Conservation (phyloP, 257 asterid genomes). For the Petrea volubilis region DNA sequence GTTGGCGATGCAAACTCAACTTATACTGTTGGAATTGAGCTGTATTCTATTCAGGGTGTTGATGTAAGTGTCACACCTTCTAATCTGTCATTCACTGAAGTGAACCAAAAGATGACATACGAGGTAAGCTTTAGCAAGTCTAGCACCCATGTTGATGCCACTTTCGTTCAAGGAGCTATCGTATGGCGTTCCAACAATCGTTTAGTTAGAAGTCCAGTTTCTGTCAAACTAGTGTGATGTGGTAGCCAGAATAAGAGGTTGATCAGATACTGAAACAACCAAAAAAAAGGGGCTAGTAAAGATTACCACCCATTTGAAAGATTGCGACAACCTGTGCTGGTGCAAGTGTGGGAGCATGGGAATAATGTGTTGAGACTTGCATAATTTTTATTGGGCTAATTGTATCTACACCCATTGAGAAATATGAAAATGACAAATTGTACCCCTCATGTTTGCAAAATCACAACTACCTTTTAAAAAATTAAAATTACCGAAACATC, state of each 20-base stretch:
- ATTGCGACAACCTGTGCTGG: no score
- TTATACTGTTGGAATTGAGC: background rate
- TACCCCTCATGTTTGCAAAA: no score
- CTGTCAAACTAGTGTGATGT: conserved; percentile 21
- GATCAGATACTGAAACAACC: no score
- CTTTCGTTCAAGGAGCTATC: conserved; percentile 33
- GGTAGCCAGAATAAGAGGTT: background rate
- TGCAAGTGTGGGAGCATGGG: no score
- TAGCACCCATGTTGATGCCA: background rate
- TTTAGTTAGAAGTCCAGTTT: conserved; percentile 41
- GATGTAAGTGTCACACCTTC: conserved; percentile 25
- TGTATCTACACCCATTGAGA: no score
- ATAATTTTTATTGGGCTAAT: no score
- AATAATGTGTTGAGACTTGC: no score
- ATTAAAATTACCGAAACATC: no score
- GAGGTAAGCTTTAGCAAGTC: conserved; percentile 23
- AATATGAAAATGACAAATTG: no score
- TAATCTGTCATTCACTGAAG: conserved; percentile 27
- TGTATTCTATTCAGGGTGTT: background rate
- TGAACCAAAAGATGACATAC: conserved; percentile 39
- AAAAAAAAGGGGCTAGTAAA: no score
- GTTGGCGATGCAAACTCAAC: conserved; percentile 44
- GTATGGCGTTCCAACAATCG: conserved; percentile 34
- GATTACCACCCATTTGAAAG: no score
- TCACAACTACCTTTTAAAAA: no score